Conservation (phyloP, 2,329 filamentous ascomycete species). For the Pseudogymnoascus sp. region DNA sequence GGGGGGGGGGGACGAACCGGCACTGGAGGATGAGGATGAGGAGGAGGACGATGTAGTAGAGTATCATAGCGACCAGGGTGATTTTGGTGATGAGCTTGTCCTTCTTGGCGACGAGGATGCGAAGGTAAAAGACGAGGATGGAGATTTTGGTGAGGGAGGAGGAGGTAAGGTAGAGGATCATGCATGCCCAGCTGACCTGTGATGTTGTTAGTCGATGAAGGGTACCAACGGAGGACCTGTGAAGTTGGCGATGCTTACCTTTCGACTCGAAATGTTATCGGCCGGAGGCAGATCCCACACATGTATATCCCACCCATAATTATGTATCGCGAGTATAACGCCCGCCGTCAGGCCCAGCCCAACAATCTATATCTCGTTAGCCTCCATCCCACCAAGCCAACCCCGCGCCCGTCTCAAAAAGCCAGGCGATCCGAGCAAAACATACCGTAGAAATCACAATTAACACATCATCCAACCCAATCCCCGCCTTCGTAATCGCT, state of each 20-base stretch:
- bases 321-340: slow-evolving; percentile 28
- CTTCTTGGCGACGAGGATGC: slow-evolving; percentile 7
- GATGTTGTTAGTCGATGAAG: neutral
- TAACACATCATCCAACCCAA: slow-evolving; percentile 40
- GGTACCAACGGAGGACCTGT: neutral
- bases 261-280: slow-evolving; percentile 27
- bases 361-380: slow-evolving; percentile 24
- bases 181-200: slow-evolving; percentile 9
- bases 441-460: slow-evolving; percentile 36
- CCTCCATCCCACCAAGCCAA: neutral
- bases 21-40: slow-evolving; percentile 5
- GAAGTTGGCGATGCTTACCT: slow-evolving; percentile 18
- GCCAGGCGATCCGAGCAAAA: neutral
- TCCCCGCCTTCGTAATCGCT: slow-evolving; percentile 34
- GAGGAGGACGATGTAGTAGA: neutral
- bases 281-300: slow-evolving; percentile 33
- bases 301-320: slow-evolving; percentile 33
- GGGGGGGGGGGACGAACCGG: neutral
- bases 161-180: slow-evolving; percentile 9
- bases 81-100: slow-evolving; percentile 3
- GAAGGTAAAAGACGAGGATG: slow-evolving; percentile 13
- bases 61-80: neutral
- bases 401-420: neutral
- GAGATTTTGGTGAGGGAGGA: slow-evolving; percentile 12
- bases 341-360: slow-evolving; percentile 31